Percentiles rank a stretch among this genome's conserved stretches.
Evolutionary conservation across 192 early-diverging fungal genomes (phyloP).

Genomic region (Chytriomyces confervae): DNA sequence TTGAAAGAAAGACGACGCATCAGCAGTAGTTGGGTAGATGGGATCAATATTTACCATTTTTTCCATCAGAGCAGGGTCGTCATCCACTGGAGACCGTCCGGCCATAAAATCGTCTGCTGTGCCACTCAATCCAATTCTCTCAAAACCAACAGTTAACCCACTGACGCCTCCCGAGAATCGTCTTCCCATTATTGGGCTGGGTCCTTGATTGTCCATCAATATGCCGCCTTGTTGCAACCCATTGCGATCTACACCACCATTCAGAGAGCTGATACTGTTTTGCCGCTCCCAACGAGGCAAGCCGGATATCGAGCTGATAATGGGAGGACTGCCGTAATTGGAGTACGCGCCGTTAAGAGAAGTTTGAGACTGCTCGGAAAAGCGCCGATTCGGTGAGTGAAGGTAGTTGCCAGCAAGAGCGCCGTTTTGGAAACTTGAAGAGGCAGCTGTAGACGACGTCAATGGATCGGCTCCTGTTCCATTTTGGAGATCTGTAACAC

Average conservation of each 20-base stretch:
- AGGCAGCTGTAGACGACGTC: constrained; percentile 27
- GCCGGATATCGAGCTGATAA: constrained; percentile 1
- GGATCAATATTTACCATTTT: constrained; percentile 16
- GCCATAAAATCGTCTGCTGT: background rate
- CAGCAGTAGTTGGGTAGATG: background rate
- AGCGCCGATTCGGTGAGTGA: constrained; percentile 16
- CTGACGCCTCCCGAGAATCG: constrained; percentile 5
- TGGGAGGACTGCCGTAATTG: constrained; percentile 20
- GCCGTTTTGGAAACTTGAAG: constrained; percentile 6
- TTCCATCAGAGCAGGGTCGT: background rate
- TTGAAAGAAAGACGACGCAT: background rate
- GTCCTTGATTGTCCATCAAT: background rate
- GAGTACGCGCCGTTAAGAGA: constrained; percentile 6
- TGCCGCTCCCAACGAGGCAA: constrained; percentile 27
- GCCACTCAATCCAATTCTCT: constrained; percentile 16
- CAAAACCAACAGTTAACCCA: constrained; percentile 26
- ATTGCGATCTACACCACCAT: background rate
- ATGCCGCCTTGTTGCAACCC: background rate
- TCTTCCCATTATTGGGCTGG: background rate
- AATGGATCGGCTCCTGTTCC: constrained; percentile 10
- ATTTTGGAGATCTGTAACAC: constrained; percentile 2
- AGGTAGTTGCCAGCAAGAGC: background rate
- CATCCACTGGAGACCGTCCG: background rate
- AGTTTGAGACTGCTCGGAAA: constrained; percentile 7
- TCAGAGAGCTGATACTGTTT: constrained; percentile 12